These are phyloP conservation scores for Lipomyces japonicus DNA, from an alignment of 805 yeast species.

Conservation along the genomic window DNA sequence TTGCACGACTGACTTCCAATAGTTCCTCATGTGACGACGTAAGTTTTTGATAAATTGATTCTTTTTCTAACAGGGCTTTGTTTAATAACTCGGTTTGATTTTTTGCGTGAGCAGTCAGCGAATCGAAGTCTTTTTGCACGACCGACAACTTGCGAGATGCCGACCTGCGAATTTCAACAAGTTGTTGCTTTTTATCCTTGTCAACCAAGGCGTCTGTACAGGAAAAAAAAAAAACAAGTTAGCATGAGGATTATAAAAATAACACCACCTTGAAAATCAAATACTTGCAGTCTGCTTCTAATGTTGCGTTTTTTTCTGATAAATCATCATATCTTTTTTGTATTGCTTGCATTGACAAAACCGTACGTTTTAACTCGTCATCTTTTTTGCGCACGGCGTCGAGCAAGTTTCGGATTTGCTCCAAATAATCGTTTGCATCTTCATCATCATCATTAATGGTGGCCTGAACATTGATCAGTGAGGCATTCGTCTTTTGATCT, in stretches of 20 bases:
- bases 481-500: not conserved
- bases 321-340: not conserved
- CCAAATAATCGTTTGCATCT: too few species aligned
- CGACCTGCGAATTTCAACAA: slow-evolving; percentile 6
- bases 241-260: not conserved
- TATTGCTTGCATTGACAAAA: not conserved
- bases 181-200: slow-evolving; percentile 14
- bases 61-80: slow-evolving; percentile 19
- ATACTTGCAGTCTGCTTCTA: slow-evolving; percentile 8
- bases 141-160: slow-evolving; percentile 5
- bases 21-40: slow-evolving; percentile 21
- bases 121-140: slow-evolving; percentile 14
- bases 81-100: slow-evolving; percentile 10
- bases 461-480: too few species aligned
- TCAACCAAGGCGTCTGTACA: slow-evolving; percentile 11
- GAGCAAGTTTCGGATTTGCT: too few species aligned
- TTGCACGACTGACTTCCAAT: slow-evolving; percentile 25
- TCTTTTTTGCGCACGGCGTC: too few species aligned
- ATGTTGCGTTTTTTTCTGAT: slow-evolving; percentile 1
- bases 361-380: not conserved
- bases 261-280: too few species aligned
- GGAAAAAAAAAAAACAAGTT: not conserved
- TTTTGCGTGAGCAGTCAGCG: not conserved
- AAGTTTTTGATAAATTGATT: slow-evolving; percentile 16
- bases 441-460: too few species aligned